Conservation (phyloP, 257 asterid genomes). For the Misopates orontium region DNA sequence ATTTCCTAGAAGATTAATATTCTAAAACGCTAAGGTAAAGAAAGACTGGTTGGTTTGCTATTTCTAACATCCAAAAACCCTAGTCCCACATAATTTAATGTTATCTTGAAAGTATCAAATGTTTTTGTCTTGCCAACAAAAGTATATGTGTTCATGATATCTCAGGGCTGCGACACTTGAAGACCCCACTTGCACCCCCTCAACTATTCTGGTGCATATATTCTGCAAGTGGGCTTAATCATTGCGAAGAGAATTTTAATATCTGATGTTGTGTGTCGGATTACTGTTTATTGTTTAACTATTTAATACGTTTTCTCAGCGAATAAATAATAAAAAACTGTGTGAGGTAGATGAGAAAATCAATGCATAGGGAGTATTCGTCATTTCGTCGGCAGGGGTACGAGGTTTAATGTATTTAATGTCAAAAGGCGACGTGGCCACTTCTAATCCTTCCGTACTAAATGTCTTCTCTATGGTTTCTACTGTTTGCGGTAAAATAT, state of each 20-base stretch:
- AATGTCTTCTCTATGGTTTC: slow-evolving; percentile 17
- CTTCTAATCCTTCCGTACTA: slow-evolving; percentile 54
- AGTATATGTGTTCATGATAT: slow-evolving; percentile 38
- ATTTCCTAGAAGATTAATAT: slow-evolving; percentile 40
- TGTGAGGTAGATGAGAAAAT: slow-evolving; percentile 37
- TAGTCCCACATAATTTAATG: slow-evolving; percentile 30
- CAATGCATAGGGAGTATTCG: slow-evolving; percentile 37
- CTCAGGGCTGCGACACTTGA: slow-evolving; percentile 28
- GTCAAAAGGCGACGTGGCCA: slow-evolving; percentile 65
- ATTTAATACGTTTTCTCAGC: neutral
- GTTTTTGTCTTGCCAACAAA: slow-evolving; percentile 41
- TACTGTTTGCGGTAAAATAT: slow-evolving; percentile 22
- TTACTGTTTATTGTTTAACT: neutral
- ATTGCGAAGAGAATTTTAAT: slow-evolving; percentile 20
- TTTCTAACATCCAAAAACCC: slow-evolving; percentile 28
- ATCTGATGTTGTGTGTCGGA: neutral
- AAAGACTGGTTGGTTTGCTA: too few species aligned
- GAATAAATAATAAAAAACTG: slow-evolving; percentile 8
- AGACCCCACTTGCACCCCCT: neutral
- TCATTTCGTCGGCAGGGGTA: slow-evolving; percentile 83
- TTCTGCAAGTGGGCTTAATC: slow-evolving; percentile 34
- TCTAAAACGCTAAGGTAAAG: too few species aligned
- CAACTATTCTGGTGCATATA: neutral
- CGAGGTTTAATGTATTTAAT: slow-evolving; percentile 58
- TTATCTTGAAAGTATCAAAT: slow-evolving; percentile 45